Conservation (phyloP, 1,284 basidiomycete species). For the Kalmanozyma brasiliensis region DNA sequence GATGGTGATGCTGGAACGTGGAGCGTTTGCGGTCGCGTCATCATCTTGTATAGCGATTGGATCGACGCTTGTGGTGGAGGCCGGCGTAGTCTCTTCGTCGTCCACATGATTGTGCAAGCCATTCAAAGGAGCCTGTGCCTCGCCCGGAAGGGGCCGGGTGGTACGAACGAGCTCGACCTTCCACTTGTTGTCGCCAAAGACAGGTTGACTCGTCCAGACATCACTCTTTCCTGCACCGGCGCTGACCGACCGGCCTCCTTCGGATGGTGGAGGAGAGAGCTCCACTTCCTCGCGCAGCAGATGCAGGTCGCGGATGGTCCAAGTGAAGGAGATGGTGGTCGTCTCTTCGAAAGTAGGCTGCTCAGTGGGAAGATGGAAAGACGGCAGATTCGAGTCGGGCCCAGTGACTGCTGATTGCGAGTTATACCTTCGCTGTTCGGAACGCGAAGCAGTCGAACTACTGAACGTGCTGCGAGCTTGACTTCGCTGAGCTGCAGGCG, state of each 20-base stretch:
- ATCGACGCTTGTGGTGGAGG: neutral
- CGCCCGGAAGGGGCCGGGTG: conserved; percentile 11
- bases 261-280: conserved; percentile 39
- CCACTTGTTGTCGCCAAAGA: conserved; percentile 66
- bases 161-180: conserved; percentile 62
- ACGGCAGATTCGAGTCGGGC: conserved; percentile 8
- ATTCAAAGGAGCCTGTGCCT: neutral
- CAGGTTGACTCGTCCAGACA: conserved; percentile 61
- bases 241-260: conserved; percentile 57
- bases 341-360: conserved; percentile 56
- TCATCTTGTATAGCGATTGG: neutral
- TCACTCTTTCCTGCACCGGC: conserved; percentile 60
- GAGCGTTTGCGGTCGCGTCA: neutral
- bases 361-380: conserved; percentile 11
- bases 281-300: conserved; percentile 61
- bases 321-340: conserved; percentile 56
- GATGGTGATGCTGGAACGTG: conserved; percentile 40
- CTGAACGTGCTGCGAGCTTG: neutral
- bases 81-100: neutral
- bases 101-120: neutral
- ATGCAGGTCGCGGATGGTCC: conserved; percentile 55
- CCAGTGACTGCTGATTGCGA: neutral
- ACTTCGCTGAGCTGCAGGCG: conserved; percentile 1
- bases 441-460: conserved; percentile 1
- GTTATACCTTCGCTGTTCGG: neutral